phyloP scores from a whole-genome alignment of 1,139 yeast species.

The Arxiozyma heterogenica region DNA sequence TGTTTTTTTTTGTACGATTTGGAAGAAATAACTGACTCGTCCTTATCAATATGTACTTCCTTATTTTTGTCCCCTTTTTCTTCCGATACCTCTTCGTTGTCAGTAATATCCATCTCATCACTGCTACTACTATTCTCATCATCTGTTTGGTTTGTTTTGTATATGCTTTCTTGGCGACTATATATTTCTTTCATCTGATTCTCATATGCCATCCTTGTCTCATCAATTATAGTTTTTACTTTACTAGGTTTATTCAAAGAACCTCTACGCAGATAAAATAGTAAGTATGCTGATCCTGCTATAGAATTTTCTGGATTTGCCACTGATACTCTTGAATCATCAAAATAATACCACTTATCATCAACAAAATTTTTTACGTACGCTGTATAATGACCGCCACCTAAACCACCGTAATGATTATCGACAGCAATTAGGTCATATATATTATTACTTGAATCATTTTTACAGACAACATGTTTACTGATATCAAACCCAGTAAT shows the following conservation, averaged over 20 bases:
- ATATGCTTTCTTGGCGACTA: constrained; percentile 17
- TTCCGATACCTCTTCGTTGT: not conserved
- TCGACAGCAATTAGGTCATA: constrained; percentile 91
- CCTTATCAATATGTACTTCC: constrained; percentile 6
- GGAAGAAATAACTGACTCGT: constrained; percentile 2
- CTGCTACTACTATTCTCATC: constrained; percentile 7
- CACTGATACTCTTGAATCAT: constrained; percentile 69
- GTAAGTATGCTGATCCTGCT: constrained; percentile 78
- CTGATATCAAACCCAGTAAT: constrained; percentile 71
- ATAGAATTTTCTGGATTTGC: constrained; percentile 54
- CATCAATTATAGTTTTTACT: constrained; percentile 25
- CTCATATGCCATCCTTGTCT: constrained; percentile 28
- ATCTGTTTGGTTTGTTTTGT: constrained; percentile 23
- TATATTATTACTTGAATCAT: constrained; percentile 35
- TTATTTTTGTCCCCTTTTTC: not conserved
- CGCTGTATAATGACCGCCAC: constrained; percentile 97
- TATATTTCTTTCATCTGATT: constrained; percentile 14
- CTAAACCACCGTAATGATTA: constrained; percentile 91
- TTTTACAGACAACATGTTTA: constrained; percentile 40
- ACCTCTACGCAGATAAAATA: constrained; percentile 64
- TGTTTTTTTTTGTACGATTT: constrained; percentile 4
- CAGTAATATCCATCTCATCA: constrained; percentile 1
- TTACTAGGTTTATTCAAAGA: constrained; percentile 5
- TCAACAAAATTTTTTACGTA: constrained; percentile 74
- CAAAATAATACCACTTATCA: constrained; percentile 78